phyloP scores from a whole-genome alignment of 805 yeast species.

The Nakazawaea ernobii region DNA sequence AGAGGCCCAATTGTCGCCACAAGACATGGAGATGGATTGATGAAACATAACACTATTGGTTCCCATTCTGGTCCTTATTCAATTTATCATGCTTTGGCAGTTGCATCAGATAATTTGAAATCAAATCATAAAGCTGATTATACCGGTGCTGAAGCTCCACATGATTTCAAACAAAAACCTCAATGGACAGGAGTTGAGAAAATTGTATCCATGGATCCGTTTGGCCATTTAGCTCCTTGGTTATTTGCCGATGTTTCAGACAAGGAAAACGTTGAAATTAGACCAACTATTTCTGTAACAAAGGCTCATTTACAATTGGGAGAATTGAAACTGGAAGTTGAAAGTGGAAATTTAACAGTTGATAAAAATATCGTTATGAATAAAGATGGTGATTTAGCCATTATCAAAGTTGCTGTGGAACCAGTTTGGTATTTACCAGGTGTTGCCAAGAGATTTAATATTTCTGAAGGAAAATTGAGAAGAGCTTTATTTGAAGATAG shows the following conservation, averaged over 20 bases:
- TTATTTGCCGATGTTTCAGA: constrained; percentile 38
- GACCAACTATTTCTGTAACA: constrained; percentile 63
- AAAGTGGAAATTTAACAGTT: constrained; percentile 44
- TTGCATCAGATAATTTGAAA: constrained; percentile 53
- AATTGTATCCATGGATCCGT: constrained; percentile 62
- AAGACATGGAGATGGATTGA: constrained; percentile 40
- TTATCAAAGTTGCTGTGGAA: constrained; percentile 61
- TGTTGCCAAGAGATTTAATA: constrained; percentile 56
- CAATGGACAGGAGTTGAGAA: constrained; percentile 52
- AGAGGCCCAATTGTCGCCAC: constrained; percentile 59
- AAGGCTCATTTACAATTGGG: constrained; percentile 58
- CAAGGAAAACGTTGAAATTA: constrained; percentile 46
- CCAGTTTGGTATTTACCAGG: constrained; percentile 72
- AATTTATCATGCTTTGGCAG: constrained; percentile 60
- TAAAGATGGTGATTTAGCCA: constrained; percentile 53
- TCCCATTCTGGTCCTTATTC: constrained; percentile 62
- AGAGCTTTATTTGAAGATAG: constrained; percentile 62
- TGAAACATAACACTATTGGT: constrained; percentile 57
- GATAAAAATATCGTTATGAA: constrained; percentile 60
- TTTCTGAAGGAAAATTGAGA: constrained; percentile 50
- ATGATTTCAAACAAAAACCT: constrained; percentile 45
- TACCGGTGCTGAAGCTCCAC: constrained; percentile 60
- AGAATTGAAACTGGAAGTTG: constrained; percentile 53
- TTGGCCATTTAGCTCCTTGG: constrained; percentile 65
- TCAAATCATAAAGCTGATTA: constrained; percentile 50